A percentile compares a stretch with the other conserved stretches of the same genome.
These are phyloP conservation scores for Mycena sp. DNA, from an alignment of 1,284 basidiomycete species.

Conservation along the genomic window DNA sequence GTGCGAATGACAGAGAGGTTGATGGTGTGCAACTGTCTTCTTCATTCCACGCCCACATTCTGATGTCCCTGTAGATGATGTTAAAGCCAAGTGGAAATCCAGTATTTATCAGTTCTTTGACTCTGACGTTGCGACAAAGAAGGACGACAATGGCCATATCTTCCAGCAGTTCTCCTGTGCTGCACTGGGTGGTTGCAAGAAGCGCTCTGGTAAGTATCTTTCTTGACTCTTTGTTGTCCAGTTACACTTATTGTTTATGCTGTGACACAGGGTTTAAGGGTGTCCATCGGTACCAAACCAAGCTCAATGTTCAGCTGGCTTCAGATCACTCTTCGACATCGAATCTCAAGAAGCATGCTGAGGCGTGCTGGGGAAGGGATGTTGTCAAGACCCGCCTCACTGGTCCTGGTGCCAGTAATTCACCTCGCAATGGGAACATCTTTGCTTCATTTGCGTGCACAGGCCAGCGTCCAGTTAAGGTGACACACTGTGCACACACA, in stretches of 20 bases:
- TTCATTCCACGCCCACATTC: not conserved
- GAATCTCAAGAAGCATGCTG: no score
- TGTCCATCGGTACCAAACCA: not conserved
- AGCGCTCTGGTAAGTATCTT: not conserved
- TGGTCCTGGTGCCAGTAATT: not conserved
- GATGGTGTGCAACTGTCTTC: not conserved
- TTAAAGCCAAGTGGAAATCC: no score
- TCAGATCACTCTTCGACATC: not conserved
- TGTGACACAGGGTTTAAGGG: not conserved
- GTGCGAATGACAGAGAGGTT: not conserved
- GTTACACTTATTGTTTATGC: not conserved
- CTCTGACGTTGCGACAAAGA: not conserved
- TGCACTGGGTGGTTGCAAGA: not conserved
- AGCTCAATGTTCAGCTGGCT: not conserved
- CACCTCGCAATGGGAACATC: not conserved
- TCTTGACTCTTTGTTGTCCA: not conserved
- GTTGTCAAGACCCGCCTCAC: not conserved
- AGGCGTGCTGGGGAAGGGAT: not conserved
- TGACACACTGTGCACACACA: no score
- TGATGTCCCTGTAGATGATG: not conserved
- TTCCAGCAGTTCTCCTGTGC: constrained; percentile 4
- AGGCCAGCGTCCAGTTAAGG: constrained; percentile 6
- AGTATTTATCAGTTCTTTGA: constrained; percentile 6
- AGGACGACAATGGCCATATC: not conserved
- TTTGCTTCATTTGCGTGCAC: not conserved